Evolutionary conservation across 1,284 basidiomycete species (phyloP).

Genomic region (Inonotus hispidus): DNA sequence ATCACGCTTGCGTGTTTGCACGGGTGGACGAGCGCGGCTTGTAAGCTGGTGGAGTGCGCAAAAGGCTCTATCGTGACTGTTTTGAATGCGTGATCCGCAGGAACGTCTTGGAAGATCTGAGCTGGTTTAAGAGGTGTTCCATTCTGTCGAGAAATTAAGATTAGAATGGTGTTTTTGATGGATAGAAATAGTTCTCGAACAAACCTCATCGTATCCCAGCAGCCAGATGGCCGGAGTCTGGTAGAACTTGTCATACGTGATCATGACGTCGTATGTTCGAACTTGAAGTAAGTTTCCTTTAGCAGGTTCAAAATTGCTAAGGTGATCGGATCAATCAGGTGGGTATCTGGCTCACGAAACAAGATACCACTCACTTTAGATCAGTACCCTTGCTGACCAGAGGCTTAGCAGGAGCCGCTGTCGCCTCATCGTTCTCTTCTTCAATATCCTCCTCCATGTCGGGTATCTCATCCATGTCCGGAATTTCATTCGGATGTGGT

Average conservation of each 20-base stretch:
- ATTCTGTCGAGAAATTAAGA: constrained; percentile 46
- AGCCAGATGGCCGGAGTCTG: constrained; percentile 95
- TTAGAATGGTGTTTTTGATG: not conserved
- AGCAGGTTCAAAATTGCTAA: constrained; percentile 54
- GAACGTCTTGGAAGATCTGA: constrained; percentile 97
- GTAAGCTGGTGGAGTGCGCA: constrained; percentile 82
- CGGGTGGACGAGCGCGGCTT: constrained; percentile 91
- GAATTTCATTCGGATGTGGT: constrained; percentile 45
- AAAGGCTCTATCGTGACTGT: constrained; percentile 99
- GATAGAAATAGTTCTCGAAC: not conserved
- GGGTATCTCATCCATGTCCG: constrained; percentile 87
- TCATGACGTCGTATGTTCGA: constrained; percentile 98
- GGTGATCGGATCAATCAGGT: not conserved
- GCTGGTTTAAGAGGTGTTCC: constrained; percentile 79
- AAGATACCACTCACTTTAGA: constrained; percentile 33
- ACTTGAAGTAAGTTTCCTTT: constrained; percentile 89
- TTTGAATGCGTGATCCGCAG: constrained; percentile 96
- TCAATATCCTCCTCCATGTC: constrained; percentile 88
- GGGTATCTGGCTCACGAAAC: not conserved
- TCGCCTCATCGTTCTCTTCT: constrained; percentile 77
- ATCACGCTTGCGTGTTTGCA: constrained; percentile 99
- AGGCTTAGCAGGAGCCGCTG: constrained; percentile 58
- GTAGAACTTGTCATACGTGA: constrained; percentile 99
- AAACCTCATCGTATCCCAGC: constrained; percentile 90
- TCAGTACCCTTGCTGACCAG: constrained; percentile 36